Percentiles rank a stretch among this genome's conserved stretches.
Conservation (phyloP, 768 basidiomycete genomes). For the Leccinum truebloodii region DNA sequence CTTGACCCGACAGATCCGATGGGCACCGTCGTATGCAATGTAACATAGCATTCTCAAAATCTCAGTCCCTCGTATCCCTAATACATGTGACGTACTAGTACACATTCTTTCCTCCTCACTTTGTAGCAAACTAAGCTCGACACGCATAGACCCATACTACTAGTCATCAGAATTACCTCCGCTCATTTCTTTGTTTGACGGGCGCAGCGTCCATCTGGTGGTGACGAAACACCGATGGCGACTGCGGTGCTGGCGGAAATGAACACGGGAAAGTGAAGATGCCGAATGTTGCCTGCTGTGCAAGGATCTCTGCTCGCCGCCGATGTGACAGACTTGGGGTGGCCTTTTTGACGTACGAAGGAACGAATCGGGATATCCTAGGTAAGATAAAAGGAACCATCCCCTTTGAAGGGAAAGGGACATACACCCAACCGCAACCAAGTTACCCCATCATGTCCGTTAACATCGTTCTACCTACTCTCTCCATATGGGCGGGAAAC, state of each 20-base stretch:
- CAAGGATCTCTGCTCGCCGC: not conserved
- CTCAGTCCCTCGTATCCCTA: too few relatives aligned
- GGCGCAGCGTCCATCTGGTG: not conserved
- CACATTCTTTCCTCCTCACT: too few relatives aligned
- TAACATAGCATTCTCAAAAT: too few relatives aligned
- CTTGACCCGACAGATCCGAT: too few relatives aligned
- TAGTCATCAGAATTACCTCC: not conserved
- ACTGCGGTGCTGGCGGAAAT: not conserved
- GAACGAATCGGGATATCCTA: not conserved
- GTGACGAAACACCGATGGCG: slow-evolving; percentile 1
- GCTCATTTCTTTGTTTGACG: not conserved
- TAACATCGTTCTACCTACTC: slow-evolving; percentile 40
- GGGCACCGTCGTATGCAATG: too few relatives aligned
- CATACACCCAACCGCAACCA: not conserved
- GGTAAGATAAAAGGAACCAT: slow-evolving; percentile 17
- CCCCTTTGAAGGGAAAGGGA: not conserved
- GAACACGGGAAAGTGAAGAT: slow-evolving; percentile 3
- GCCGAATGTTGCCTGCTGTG: slow-evolving; percentile 1
- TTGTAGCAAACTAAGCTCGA: too few relatives aligned
- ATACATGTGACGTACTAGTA: too few relatives aligned
- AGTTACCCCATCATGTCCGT: slow-evolving; percentile 21
- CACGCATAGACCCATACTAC: not conserved
- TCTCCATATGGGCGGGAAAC: slow-evolving; percentile 43
- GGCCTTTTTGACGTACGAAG: not conserved
- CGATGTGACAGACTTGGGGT: not conserved